Base-by-base conservation (phyloP, 495 filamentous ascomycete species). In the Saxophila tyrrhenica region DNA sequence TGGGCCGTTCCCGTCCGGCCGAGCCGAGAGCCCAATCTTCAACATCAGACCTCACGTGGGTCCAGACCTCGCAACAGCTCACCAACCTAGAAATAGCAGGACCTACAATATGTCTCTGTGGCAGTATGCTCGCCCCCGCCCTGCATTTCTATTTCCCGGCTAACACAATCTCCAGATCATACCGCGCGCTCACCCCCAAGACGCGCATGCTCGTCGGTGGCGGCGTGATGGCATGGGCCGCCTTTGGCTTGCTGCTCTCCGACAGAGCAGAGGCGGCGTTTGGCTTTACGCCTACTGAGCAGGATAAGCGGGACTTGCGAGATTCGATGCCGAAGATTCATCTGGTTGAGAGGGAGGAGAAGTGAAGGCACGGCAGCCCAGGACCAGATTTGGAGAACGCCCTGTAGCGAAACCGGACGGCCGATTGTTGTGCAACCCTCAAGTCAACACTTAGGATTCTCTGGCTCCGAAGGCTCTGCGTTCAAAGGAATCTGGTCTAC, bases 151-250 rank as follows among this genome's bases (percentile, higher is more conserved):
- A 20, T 8, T 13, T 23, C 38, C 48, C 35, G 9, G 38, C 50
- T 62, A 24, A 55, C 39, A 15, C 13, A n/a, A 23, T 17, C 45
- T 32, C 50, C 39, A 69, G 62, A 46, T 78, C 73, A 60, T 87
- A 86, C 69, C 74, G 70, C 58, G 69, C 65, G 54, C 77, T 87
- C 47, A 57, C 73, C 25, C 77, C 81, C 2, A 76, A 77, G 60
- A 82, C 82, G 5, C 78, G 83, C 44, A 69, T 82, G 49, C 62
- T 82, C 24, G 71, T 87, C 64, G 84, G 85, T 49, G 53, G 78
- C 50, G 81, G 81, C 58, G 65, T 84, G 38, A 80, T 87, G 65
- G 77, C 73, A 25, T 87, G 81, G 71, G 80, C 80, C 0, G 67
- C 65, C n/a, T 65, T 80, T 32, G 83, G 79, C 13, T 69, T 86